These are phyloP conservation scores for Didymosphaeria variabile DNA, from an alignment of 2,329 filamentous ascomycete species.

Conservation along the genomic window DNA sequence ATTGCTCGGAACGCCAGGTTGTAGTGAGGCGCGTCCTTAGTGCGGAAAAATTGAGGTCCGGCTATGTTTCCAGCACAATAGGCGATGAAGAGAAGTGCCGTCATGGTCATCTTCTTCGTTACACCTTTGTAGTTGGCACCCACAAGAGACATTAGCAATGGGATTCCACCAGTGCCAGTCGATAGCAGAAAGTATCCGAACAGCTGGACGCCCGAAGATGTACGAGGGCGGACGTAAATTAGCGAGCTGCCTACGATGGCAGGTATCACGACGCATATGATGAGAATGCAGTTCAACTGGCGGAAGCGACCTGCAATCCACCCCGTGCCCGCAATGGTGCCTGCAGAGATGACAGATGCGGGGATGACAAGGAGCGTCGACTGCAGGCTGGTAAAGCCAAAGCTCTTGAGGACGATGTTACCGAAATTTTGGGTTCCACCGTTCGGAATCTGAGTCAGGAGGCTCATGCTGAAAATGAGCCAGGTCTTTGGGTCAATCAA, in stretches of 20 bases:
- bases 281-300: constrained; percentile 27
- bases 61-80: constrained; percentile 46
- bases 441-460: constrained; percentile 28
- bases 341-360: constrained; percentile 26
- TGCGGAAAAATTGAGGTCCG: constrained; percentile 41
- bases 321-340: constrained; percentile 24
- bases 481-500: constrained; percentile 28
- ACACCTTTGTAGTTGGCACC: constrained; percentile 39
- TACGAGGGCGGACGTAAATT: constrained; percentile 23
- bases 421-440: constrained; percentile 30
- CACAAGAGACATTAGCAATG: constrained; percentile 32
- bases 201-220: constrained; percentile 27
- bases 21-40: constrained; percentile 31
- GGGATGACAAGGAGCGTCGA: constrained; percentile 42
- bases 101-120: constrained; percentile 52
- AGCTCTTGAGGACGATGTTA: constrained; percentile 55
- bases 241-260: constrained; percentile 25
- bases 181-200: constrained; percentile 36
- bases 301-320: constrained; percentile 27
- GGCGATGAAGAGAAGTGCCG: constrained; percentile 44
- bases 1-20: constrained; percentile 33
- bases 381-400: constrained; percentile 53
- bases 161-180: constrained; percentile 29
- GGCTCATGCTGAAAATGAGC: constrained; percentile 27
- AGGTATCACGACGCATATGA: constrained; percentile 25